Evolutionary conservation across 306 rosid species (phyloP).

Genomic region (Mucuna pruriens): DNA sequence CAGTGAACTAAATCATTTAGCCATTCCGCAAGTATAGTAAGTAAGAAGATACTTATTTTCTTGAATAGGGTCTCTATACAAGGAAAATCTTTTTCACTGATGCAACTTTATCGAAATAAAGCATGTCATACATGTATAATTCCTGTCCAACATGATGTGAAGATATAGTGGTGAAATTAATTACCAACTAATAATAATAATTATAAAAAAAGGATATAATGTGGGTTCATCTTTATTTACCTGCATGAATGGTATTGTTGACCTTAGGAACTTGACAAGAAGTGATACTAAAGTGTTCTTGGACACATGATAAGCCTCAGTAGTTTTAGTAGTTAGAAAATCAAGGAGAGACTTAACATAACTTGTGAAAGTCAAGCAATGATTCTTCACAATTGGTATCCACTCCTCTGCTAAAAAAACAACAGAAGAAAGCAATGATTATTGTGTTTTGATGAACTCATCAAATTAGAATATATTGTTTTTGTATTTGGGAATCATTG

Average conservation of each 20-base stretch:
- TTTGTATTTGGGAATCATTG: not conserved
- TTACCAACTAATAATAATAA: not conserved
- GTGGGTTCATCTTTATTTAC: not conserved
- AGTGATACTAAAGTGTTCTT: not conserved
- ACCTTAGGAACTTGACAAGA: not conserved
- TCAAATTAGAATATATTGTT: not conserved
- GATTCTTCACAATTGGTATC: not conserved
- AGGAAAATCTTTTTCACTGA: constrained; percentile 14
- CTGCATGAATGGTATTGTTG: not conserved
- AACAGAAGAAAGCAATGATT: not conserved
- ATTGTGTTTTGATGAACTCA: not conserved
- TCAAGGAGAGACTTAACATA: not conserved
- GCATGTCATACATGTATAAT: constrained; percentile 26
- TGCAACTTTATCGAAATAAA: constrained; percentile 29
- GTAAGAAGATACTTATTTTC: not conserved
- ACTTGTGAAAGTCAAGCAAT: not conserved
- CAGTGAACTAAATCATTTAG: not conserved
- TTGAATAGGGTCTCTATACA: not conserved
- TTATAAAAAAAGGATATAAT: not conserved
- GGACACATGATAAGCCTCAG: not conserved
- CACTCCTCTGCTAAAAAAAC: not conserved
- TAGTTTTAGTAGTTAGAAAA: not conserved
- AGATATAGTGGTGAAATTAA: not conserved
- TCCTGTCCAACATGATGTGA: constrained; percentile 38
- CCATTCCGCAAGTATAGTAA: not conserved